phyloP scores from a whole-genome alignment of 805 yeast species.

The Schizosaccharomyces japonicus region DNA sequence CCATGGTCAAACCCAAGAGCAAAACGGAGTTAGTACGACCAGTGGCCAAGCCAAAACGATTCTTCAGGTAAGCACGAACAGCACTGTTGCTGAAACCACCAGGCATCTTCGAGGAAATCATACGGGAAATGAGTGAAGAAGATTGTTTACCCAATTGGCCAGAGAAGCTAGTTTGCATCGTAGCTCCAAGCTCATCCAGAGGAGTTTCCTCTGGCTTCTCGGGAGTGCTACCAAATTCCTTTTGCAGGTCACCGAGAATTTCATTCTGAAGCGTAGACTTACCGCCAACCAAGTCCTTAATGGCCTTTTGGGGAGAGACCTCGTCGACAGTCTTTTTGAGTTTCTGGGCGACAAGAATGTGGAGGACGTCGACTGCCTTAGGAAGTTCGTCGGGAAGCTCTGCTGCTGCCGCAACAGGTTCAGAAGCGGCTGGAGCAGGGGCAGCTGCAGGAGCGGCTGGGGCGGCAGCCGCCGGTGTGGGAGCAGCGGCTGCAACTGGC shows the following conservation, averaged over 20 bases:
- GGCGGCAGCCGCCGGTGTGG: slow-evolving; percentile 30
- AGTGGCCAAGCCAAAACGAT: slow-evolving; percentile 75
- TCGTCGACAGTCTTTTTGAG: slow-evolving; percentile 74
- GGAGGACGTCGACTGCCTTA: slow-evolving; percentile 58
- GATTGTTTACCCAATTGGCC: slow-evolving; percentile 91
- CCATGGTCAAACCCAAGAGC: slow-evolving; percentile 60
- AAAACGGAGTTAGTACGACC: slow-evolving; percentile 89
- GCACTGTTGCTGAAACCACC: slow-evolving; percentile 90
- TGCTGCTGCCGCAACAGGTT: slow-evolving; percentile 41
- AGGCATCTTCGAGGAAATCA: slow-evolving; percentile 94
- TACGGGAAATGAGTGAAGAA: slow-evolving; percentile 63
- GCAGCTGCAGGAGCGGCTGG: slow-evolving; percentile 33
- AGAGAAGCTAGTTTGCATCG: slow-evolving; percentile 69
- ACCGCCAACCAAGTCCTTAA: slow-evolving; percentile 93
- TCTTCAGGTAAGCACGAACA: slow-evolving; percentile 76
- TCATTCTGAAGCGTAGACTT: slow-evolving; percentile 97
- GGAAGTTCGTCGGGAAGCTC: slow-evolving; percentile 77
- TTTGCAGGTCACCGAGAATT: slow-evolving; percentile 93
- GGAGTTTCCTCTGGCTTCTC: slow-evolving; percentile 99
- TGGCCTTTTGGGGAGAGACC: slow-evolving; percentile 71
- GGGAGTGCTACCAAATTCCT: slow-evolving; percentile 93
- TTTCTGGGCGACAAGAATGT: slow-evolving; percentile 82
- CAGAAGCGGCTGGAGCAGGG: slow-evolving; percentile 34
- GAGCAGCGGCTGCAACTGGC: slow-evolving; percentile 13
- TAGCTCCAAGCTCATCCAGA: slow-evolving; percentile 80